Percentiles rank a stretch among this genome's conserved stretches.
Conservation (phyloP, 2,329 filamentous ascomycete species). For the Phoma sp. region DNA sequence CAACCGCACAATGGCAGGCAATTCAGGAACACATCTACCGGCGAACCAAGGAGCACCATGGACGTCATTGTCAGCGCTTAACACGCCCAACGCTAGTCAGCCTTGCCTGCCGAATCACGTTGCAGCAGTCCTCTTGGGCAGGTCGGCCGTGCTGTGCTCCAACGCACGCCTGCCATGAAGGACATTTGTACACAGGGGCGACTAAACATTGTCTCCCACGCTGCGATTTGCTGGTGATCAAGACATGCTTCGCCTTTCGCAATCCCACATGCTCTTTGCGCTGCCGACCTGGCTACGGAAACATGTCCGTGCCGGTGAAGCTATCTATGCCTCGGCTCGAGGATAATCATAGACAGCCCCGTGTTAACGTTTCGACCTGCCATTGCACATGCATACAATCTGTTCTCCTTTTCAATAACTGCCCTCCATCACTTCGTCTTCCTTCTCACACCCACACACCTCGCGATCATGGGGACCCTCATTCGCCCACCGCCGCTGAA, state of each 20-base stretch:
- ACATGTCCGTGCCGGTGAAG: slow-evolving; percentile 12
- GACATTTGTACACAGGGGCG: no score
- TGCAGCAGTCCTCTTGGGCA: background rate
- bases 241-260: background rate
- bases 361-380: background rate
- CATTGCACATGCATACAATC: slow-evolving; percentile 8
- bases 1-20: slow-evolving; percentile 21
- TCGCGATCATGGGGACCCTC: slow-evolving; percentile 61
- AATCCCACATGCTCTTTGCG: background rate
- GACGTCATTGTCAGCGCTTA: slow-evolving; percentile 11
- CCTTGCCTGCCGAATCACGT: slow-evolving; percentile 10
- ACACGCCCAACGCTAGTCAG: slow-evolving; percentile 19
- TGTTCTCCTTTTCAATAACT: slow-evolving; percentile 5
- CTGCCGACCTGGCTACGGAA: slow-evolving; percentile 3
- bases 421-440: background rate
- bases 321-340: slow-evolving; percentile 32
- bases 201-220: no score
- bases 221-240: no score
- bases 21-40: slow-evolving; percentile 23
- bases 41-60: slow-evolving; percentile 3
- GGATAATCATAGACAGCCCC: slow-evolving; percentile 11
- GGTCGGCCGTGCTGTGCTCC: no score
- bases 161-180: no score
- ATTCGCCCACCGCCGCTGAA: slow-evolving; percentile 79
- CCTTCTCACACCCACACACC: background rate